These are phyloP conservation scores for Eimeria acervulina DNA, from an alignment of 169 alveolate species.

Conservation along the genomic window DNA sequence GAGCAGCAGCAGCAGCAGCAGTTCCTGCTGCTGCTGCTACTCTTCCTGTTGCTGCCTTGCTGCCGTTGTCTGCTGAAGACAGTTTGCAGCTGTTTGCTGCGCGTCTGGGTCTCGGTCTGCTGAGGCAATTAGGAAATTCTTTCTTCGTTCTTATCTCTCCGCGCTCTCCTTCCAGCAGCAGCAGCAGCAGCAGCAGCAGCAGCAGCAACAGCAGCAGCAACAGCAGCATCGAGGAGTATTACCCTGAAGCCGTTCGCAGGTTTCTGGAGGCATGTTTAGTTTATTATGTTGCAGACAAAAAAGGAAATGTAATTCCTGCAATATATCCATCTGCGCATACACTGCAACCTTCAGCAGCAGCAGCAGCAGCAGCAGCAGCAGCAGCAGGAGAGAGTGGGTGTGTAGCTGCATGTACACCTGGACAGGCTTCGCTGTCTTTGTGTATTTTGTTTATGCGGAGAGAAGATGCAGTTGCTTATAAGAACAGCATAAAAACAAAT, in stretches of 20 bases:
- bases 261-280: constrained; percentile 1
- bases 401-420: constrained; percentile 30
- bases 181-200: constrained; percentile 36
- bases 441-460: constrained; percentile 14
- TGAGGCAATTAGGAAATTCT: constrained; percentile 17
- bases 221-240: not conserved
- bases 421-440: not conserved
- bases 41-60: not conserved
- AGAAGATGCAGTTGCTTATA: not conserved
- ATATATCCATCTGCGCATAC: not conserved
- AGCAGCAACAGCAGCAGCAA: constrained; percentile 34
- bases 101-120: constrained; percentile 6
- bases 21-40: constrained; percentile 15
- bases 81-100: constrained; percentile 7
- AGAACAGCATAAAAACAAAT: not conserved
- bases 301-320: not conserved
- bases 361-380: constrained; percentile 39
- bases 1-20: constrained; percentile 16
- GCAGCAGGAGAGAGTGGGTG: not conserved
- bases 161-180: not conserved
- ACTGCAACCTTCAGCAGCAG: not conserved
- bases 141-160: not conserved
- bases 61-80: not conserved
- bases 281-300: constrained; percentile 26
- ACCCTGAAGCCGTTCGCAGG: not conserved